Evolutionary conservation across 2,329 filamentous ascomycete genomes (phyloP).

Genomic region (Fusarium heterosporum): DNA sequence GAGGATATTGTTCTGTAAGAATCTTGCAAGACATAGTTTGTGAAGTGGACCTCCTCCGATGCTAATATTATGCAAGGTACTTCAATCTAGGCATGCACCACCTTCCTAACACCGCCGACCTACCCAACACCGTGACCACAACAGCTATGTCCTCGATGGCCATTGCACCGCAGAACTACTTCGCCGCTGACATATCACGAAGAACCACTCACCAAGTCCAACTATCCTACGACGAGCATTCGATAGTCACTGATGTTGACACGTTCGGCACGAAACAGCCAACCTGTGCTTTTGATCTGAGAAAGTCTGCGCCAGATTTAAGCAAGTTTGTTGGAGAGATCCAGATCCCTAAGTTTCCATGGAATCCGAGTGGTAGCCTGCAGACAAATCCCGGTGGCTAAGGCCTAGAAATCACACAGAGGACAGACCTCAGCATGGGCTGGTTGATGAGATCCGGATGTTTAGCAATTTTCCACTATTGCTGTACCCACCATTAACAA

Average conservation of each 20-base stretch:
- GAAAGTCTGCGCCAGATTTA: constrained; percentile 5
- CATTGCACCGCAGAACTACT: constrained; percentile 35
- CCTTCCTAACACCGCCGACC: constrained; percentile 29
- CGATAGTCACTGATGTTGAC: constrained; percentile 16
- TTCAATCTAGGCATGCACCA: constrained; percentile 39
- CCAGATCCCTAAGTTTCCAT: constrained; percentile 32
- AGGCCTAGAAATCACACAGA: background rate
- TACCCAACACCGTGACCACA: constrained; percentile 27
- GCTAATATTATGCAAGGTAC: constrained; percentile 9
- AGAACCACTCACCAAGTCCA: constrained; percentile 25
- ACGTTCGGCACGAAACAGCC: constrained; percentile 31
- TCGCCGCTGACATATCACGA: constrained; percentile 19
- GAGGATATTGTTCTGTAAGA: constrained; percentile 34
- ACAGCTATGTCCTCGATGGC: constrained; percentile 30
- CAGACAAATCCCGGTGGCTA: constrained; percentile 38
- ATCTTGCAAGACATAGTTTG: accelerated
- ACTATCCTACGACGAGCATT: constrained; percentile 19
- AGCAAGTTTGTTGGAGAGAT: constrained; percentile 31
- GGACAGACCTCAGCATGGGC: too few species aligned
- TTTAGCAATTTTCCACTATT: too few species aligned
- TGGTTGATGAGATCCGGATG: too few species aligned
- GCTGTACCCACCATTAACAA: too few species aligned
- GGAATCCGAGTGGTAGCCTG: constrained; percentile 33
- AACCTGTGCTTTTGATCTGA: constrained; percentile 27
- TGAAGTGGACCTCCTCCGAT: accelerated